phyloP scores from a whole-genome alignment of 2,329 filamentous ascomycete genomes.

The Alternaria sp. region DNA sequence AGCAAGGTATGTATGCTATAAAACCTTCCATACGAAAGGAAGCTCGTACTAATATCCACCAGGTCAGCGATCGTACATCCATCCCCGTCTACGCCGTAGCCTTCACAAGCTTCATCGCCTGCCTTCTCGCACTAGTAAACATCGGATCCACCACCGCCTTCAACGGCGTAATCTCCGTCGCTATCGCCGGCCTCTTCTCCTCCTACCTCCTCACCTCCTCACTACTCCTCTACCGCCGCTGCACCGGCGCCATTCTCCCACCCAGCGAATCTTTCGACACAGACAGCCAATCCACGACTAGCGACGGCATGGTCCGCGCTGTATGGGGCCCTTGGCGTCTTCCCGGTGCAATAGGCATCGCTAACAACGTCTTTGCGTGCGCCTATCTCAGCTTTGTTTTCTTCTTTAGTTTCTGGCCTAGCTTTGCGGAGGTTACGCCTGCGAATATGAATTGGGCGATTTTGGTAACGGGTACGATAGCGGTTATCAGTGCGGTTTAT shows the following conservation, averaged over 20 bases:
- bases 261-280: constrained; percentile 5
- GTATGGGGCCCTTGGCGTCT: constrained; percentile 36
- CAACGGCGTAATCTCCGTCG: constrained; percentile 36
- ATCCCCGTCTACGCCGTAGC: constrained; percentile 46
- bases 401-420: constrained; percentile 40
- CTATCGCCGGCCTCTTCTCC: constrained; percentile 33
- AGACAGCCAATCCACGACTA: not conserved
- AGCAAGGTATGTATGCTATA: constrained; percentile 15
- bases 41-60: constrained; percentile 13
- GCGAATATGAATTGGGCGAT: constrained; percentile 39
- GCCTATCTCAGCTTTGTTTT: constrained; percentile 30
- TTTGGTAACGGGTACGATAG: constrained; percentile 25
- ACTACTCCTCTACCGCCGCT: constrained; percentile 36
- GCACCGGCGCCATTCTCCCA: constrained; percentile 24
- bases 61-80: constrained; percentile 28
- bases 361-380: constrained; percentile 32
- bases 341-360: constrained; percentile 22
- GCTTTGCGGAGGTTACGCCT: constrained; percentile 18
- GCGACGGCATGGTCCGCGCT: constrained; percentile 12
- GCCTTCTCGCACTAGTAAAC: constrained; percentile 56
- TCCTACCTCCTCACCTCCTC: constrained; percentile 32
- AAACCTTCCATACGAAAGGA: not conserved
- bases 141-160: constrained; percentile 48
- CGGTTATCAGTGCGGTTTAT: constrained; percentile 27
- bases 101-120: constrained; percentile 43